phyloP scores from a whole-genome alignment of 257 asterid species.

The Voacanga thouarsii region DNA sequence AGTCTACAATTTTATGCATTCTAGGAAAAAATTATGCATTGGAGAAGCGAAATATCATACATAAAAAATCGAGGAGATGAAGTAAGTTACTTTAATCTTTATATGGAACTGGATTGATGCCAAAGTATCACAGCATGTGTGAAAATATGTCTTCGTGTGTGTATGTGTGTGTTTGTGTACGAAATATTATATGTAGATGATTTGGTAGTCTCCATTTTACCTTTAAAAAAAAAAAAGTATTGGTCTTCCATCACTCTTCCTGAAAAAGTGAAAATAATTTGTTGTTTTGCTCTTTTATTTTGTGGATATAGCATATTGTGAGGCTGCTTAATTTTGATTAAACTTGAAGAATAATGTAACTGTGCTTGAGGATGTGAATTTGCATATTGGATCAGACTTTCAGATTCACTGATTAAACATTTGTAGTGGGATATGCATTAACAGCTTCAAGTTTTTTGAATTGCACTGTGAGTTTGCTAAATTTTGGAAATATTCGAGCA shows the following conservation, averaged over 20 bases:
- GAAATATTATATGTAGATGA: too few relatives aligned
- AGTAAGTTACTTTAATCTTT: slow-evolving; percentile 46
- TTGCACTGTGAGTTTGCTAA: too few relatives aligned
- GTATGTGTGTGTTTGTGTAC: too few relatives aligned
- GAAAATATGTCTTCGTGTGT: too few relatives aligned
- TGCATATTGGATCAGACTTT: background rate
- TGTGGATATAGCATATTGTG: background rate
- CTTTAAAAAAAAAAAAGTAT: too few relatives aligned
- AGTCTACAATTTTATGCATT: slow-evolving; percentile 65
- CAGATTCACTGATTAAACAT: background rate
- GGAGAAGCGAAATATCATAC: slow-evolving; percentile 36
- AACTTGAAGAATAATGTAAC: background rate
- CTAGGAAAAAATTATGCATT: slow-evolving; percentile 50
- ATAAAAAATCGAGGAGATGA: slow-evolving; percentile 41
- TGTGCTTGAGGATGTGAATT: background rate
- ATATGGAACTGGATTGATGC: too few relatives aligned
- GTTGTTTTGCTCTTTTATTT: background rate
- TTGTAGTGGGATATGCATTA: too few relatives aligned
- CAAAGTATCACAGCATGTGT: too few relatives aligned
- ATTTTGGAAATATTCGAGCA: background rate
- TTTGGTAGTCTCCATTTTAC: too few relatives aligned
- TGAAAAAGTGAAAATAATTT: background rate
- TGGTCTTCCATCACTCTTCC: too few relatives aligned
- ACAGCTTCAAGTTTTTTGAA: too few relatives aligned
- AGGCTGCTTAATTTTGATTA: background rate